Percentiles rank a stretch among this genome's conserved stretches.
Conservation (phyloP, 2,329 filamentous ascomycete genomes). For the Gaeumannomyces sp. region DNA sequence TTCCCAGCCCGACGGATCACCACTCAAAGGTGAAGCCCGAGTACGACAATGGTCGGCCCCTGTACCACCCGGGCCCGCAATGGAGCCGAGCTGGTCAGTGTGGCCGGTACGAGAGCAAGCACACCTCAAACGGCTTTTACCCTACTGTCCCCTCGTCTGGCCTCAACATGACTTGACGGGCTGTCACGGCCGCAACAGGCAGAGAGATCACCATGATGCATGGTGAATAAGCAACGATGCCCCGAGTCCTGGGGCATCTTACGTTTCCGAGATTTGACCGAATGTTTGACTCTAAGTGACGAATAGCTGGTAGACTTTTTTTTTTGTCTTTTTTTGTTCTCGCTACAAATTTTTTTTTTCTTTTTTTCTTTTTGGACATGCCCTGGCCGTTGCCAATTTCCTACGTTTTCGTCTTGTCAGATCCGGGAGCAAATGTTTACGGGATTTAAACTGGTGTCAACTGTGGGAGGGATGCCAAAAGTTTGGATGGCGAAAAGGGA, state of each 20-base stretch:
- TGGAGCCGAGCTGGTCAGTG: slow-evolving; percentile 30
- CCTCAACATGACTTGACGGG: slow-evolving; percentile 34
- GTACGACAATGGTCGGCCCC: slow-evolving; percentile 38
- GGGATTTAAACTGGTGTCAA: not conserved
- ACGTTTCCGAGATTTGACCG: not conserved
- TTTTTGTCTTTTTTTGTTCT: not conserved
- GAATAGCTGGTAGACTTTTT: not conserved
- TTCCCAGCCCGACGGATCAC: slow-evolving; percentile 14
- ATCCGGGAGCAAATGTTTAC: not conserved
- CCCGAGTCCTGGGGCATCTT: too few relatives aligned
- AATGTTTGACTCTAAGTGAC: not conserved
- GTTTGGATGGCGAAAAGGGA: not conserved
- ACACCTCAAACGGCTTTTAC: slow-evolving; percentile 46
- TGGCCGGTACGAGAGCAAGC: slow-evolving; percentile 47
- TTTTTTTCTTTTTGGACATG: not conserved
- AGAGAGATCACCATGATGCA: too few relatives aligned
- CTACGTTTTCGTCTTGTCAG: not conserved
- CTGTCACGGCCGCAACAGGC: not conserved
- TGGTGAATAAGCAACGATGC: too few relatives aligned
- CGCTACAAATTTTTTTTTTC: not conserved
- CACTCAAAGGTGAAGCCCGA: slow-evolving; percentile 43
- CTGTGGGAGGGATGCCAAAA: not conserved
- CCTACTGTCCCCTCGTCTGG: slow-evolving; percentile 41
- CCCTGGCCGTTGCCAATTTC: not conserved
- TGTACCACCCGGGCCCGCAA: slow-evolving; percentile 38